These are phyloP conservation scores for Lepiota brunneoincarnata DNA, from an alignment of 768 basidiomycete genomes.

Conservation along the genomic window DNA sequence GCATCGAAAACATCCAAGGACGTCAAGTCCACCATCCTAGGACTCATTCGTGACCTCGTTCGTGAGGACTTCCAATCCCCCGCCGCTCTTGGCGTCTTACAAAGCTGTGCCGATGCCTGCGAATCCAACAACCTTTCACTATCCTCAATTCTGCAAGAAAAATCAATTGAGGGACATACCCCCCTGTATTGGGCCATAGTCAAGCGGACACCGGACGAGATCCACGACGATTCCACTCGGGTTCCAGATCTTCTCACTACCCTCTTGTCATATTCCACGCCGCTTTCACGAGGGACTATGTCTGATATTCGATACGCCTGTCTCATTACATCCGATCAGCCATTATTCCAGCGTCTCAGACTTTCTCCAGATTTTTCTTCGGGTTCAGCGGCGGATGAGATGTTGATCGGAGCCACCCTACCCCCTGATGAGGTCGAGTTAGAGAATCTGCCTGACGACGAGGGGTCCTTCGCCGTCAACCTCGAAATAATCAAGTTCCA, in stretches of 20 bases:
- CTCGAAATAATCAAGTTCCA: constrained; percentile 60
- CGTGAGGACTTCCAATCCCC: constrained; percentile 31
- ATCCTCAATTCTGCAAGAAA: constrained; percentile 57
- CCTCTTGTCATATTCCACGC: constrained; percentile 51
- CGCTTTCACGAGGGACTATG: constrained; percentile 38
- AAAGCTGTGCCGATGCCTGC: constrained; percentile 65
- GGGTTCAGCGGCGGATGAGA: constrained; percentile 51
- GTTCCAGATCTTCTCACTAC: constrained; percentile 43
- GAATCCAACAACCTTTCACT: constrained; percentile 45
- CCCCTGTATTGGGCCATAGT: constrained; percentile 76
- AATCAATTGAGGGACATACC: constrained; percentile 59
- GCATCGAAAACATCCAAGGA: constrained; percentile 40
- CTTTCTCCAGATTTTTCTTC: constrained; percentile 50
- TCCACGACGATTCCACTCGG: constrained; percentile 23
- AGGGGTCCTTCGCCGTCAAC: constrained; percentile 51
- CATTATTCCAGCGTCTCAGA: constrained; percentile 56
- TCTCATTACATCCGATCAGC: constrained; percentile 57
- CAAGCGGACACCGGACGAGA: constrained; percentile 44
- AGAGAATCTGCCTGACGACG: constrained; percentile 45
- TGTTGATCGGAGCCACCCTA: constrained; percentile 40
- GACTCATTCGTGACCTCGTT: constrained; percentile 57
- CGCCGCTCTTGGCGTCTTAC: constrained; percentile 44
- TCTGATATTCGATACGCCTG: constrained; percentile 69
- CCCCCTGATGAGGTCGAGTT: constrained; percentile 55
- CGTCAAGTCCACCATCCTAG: constrained; percentile 49